These are phyloP conservation scores for Williopsis jadinii DNA, from an alignment of 1,139 yeast species.

Conservation along the genomic window DNA sequence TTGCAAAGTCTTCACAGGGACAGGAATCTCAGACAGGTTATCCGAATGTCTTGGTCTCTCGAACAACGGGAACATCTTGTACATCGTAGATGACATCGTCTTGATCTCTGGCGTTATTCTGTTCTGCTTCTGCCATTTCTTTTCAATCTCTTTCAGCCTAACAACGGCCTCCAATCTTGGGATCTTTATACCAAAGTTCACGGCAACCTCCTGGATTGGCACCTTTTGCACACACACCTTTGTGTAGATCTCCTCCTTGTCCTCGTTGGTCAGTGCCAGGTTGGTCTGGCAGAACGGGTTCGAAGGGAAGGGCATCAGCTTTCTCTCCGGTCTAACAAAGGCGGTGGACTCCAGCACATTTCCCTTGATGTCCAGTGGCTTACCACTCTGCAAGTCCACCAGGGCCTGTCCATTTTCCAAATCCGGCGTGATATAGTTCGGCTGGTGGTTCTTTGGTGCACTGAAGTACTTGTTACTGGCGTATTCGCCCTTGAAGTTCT, in stretches of 20 bases:
- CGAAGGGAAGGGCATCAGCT: constrained; percentile 71
- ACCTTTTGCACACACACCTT: constrained; percentile 47
- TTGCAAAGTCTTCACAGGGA: constrained; percentile 75
- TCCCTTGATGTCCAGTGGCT: constrained; percentile 20
- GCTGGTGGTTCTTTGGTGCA: constrained; percentile 65
- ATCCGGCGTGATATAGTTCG: constrained; percentile 68
- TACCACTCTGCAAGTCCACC: constrained; percentile 32
- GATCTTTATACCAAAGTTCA: constrained; percentile 71
- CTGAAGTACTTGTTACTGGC: constrained; percentile 66
- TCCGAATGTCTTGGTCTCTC: constrained; percentile 42
- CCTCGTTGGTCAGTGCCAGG: constrained; percentile 45
- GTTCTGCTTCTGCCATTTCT: constrained; percentile 47
- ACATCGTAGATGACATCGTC: constrained; percentile 54
- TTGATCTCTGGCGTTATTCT: constrained; percentile 43
- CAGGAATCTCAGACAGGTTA: constrained; percentile 88
- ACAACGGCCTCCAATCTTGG: constrained; percentile 84
- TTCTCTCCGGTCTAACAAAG: constrained; percentile 28
- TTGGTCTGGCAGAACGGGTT: constrained; percentile 70
- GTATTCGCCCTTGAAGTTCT: constrained; percentile 79
- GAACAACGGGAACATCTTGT: constrained; percentile 76
- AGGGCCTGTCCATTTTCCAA: constrained; percentile 37
- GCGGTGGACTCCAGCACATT: constrained; percentile 11
- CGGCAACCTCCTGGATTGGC: constrained; percentile 69
- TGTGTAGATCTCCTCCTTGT: constrained; percentile 52
- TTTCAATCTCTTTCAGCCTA: constrained; percentile 58